Percentiles rank a stretch among this genome's conserved stretches.
Conservation (phyloP, 1,284 basidiomycete species). For the Ganoderma multipileum region DNA sequence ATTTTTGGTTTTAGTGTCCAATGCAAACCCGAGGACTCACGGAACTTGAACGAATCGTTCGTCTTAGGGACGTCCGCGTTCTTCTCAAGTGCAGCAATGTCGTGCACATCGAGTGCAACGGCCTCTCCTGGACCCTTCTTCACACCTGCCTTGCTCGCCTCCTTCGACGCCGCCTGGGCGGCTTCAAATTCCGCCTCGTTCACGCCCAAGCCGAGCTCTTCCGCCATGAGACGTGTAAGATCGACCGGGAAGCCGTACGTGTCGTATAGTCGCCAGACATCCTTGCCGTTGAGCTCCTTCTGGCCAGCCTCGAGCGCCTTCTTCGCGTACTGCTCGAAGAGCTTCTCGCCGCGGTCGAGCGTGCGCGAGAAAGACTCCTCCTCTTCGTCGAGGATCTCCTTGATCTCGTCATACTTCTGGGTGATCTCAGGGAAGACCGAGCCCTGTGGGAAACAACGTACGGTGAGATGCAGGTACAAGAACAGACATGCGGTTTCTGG, state of each 20-base stretch:
- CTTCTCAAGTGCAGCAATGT: constrained; percentile 88
- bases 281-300: constrained; percentile 84
- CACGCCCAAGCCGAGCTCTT: constrained; percentile 87
- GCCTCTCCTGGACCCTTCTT: constrained; percentile 76
- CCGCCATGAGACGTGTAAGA: constrained; percentile 96
- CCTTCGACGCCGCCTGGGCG: constrained; percentile 89
- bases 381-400: constrained; percentile 97
- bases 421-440: constrained; percentile 94
- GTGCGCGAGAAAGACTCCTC: constrained; percentile 97
- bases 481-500: background rate
- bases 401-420: constrained; percentile 85
- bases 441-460: constrained; percentile 56
- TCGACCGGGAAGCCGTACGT: constrained; percentile 99
- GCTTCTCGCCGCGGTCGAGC: constrained; percentile 94
- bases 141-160: constrained; percentile 84
- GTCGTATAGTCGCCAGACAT: constrained; percentile 98
- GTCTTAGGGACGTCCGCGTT: constrained; percentile 89
- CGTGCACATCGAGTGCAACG: constrained; percentile 96
- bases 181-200: constrained; percentile 92
- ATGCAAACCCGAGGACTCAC: constrained; percentile 53
- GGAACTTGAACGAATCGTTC: constrained; percentile 91
- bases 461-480: background rate
- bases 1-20: too few relatives aligned
- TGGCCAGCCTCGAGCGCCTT: constrained; percentile 71
- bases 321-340: constrained; percentile 92